These are phyloP conservation scores for Westerdykella aurantiaca DNA, from an alignment of 2,329 filamentous ascomycete species.

Conservation along the genomic window DNA sequence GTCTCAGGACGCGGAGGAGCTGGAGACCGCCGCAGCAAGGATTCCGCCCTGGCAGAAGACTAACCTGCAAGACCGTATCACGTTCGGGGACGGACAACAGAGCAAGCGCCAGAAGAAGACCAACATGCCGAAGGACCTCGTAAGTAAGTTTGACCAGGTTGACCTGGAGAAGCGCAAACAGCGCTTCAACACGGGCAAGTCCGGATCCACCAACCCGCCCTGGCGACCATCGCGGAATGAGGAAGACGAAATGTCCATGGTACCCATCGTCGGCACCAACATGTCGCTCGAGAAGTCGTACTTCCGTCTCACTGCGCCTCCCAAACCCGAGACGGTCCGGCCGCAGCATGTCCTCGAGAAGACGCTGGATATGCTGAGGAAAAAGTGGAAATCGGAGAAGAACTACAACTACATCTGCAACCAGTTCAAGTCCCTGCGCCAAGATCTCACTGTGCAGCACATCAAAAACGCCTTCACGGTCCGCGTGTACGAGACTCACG, in stretches of 20 bases:
- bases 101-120: constrained; percentile 46
- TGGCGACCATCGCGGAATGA: constrained; percentile 45
- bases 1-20: constrained; percentile 54
- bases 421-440: constrained; percentile 96
- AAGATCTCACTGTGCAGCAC: constrained; percentile 96
- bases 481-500: constrained; percentile 93
- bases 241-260: constrained; percentile 45
- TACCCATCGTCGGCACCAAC: constrained; percentile 80
- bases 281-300: constrained; percentile 87
- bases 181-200: constrained; percentile 63
- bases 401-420: constrained; percentile 98
- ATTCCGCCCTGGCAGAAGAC: constrained; percentile 68
- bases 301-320: constrained; percentile 84
- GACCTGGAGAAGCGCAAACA: constrained; percentile 82
- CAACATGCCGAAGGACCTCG: constrained; percentile 45
- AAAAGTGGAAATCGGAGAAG: constrained; percentile 87
- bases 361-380: constrained; percentile 82
- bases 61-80: constrained; percentile 69
- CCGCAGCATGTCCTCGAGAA: constrained; percentile 74
- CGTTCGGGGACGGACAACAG: constrained; percentile 48
- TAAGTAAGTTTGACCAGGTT: constrained; percentile 87
- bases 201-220: constrained; percentile 45
- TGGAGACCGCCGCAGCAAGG: constrained; percentile 46
- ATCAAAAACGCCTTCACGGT: constrained; percentile 97
- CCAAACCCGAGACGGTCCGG: constrained; percentile 81